Evolutionary conservation across 2,329 filamentous ascomycete genomes (phyloP).

Genomic region (Sporothrix globosa): DNA sequence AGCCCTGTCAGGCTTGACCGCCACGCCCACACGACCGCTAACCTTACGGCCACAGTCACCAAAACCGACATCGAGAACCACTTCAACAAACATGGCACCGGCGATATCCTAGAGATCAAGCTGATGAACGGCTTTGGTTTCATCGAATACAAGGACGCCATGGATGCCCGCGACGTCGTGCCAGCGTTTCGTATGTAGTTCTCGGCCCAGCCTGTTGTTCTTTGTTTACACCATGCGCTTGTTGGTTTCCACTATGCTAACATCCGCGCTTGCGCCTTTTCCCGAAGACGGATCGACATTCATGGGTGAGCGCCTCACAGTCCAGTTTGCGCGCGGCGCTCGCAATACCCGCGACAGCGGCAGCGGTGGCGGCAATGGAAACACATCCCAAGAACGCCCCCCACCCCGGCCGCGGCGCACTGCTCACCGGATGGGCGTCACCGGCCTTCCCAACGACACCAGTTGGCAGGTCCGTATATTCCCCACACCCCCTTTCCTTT

Average conservation of each 20-base stretch:
- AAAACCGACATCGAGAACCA: constrained; percentile 96
- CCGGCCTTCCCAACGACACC: constrained; percentile 95
- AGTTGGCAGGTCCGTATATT: constrained; percentile 97
- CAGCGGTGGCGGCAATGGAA: constrained; percentile 42
- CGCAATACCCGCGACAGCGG: constrained; percentile 53
- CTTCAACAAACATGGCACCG: constrained; percentile 93
- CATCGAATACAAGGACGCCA: constrained; percentile 97
- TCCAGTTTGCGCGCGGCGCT: constrained; percentile 94
- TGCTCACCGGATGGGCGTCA: constrained; percentile 94
- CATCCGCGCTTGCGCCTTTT: constrained; percentile 43
- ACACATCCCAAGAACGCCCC: constrained; percentile 59
- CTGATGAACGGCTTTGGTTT: constrained; percentile 99
- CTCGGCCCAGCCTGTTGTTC: constrained; percentile 3
- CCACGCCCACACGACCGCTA: constrained; percentile 8
- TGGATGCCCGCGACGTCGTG: constrained; percentile 98
- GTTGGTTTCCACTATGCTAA: constrained; percentile 38
- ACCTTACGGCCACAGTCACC: constrained; percentile 67
- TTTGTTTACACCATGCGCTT: constrained; percentile 34
- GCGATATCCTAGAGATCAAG: constrained; percentile 98
- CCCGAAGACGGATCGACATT: constrained; percentile 89
- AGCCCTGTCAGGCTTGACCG: constrained; percentile 2
- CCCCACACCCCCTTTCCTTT: constrained; percentile 32
- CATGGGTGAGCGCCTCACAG: constrained; percentile 95
- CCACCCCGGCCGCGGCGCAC: constrained; percentile 85
- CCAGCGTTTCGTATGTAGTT: constrained; percentile 55